Evolutionary conservation across 768 basidiomycete species (phyloP).

Genomic region (Amanita subjunquillea): DNA sequence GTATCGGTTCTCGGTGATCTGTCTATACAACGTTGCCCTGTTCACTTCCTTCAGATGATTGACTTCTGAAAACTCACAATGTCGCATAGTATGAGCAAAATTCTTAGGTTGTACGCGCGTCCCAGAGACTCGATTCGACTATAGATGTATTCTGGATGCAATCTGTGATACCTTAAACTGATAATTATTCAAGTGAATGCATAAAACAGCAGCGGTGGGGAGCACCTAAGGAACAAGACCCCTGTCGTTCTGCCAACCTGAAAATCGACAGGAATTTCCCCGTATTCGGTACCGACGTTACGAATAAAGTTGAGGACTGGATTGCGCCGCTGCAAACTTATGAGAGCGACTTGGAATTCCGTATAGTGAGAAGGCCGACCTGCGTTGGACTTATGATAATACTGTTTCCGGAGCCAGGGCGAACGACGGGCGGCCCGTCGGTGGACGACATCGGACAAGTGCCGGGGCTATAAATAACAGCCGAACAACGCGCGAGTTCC

Average conservation of each 20-base stretch:
- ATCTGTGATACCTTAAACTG: slow-evolving; percentile 88
- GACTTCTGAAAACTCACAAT: slow-evolving; percentile 48
- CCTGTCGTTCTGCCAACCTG: slow-evolving; percentile 94
- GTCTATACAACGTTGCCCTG: slow-evolving; percentile 33
- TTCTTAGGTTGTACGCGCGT: slow-evolving; percentile 68
- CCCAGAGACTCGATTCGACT: slow-evolving; percentile 83
- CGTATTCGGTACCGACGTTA: slow-evolving; percentile 89
- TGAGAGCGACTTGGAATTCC: not conserved
- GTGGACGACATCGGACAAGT: slow-evolving; percentile 11
- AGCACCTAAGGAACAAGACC: slow-evolving; percentile 82
- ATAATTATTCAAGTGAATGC: not conserved
- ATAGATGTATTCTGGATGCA: slow-evolving; percentile 97
- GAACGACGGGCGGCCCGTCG: slow-evolving; percentile 45
- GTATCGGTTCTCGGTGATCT: slow-evolving; percentile 85
- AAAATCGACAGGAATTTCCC: slow-evolving; percentile 89
- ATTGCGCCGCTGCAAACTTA: slow-evolving; percentile 58
- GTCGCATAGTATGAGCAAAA: slow-evolving; percentile 87
- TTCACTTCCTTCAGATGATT: not conserved
- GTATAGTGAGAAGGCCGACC: slow-evolving; percentile 18
- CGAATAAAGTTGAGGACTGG: slow-evolving; percentile 80
- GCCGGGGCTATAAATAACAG: not conserved
- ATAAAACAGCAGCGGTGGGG: not conserved
- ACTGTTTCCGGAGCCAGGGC: slow-evolving; percentile 54
- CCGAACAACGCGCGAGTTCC: not conserved
- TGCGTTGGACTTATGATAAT: slow-evolving; percentile 56